Percentiles rank a stretch among this genome's conserved stretches.
phyloP scores from a whole-genome alignment of 495 filamentous ascomycete species.

The Penicillium ochrochloron region DNA sequence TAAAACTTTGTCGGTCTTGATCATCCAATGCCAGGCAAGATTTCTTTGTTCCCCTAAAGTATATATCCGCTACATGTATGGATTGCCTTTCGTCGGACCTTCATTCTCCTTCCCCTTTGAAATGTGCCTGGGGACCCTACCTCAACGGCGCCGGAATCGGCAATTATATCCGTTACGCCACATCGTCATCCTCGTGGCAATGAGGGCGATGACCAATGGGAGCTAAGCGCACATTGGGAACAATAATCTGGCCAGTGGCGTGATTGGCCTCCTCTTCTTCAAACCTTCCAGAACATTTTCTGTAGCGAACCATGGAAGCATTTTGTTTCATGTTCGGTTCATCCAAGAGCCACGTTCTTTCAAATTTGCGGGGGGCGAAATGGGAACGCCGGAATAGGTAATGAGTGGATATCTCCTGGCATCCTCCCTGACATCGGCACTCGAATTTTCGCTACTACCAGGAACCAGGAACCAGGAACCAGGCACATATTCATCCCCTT shows the following conservation, averaged over 20 bases:
- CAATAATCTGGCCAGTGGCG: background rate
- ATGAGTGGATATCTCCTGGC: background rate
- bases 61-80: background rate
- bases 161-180: background rate
- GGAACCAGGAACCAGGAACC: constrained; percentile 7
- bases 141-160: background rate
- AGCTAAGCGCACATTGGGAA: background rate
- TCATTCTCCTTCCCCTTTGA: background rate
- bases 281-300: constrained; percentile 3
- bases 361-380: background rate
- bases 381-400: background rate
- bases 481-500: background rate
- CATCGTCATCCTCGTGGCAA: background rate
- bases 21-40: background rate
- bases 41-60: background rate
- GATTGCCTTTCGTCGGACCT: background rate
- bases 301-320: background rate
- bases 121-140: background rate
- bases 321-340: background rate
- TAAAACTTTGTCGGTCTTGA: background rate
- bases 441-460: background rate
- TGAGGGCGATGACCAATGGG: background rate
- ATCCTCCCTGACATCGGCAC: background rate
- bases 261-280: background rate
- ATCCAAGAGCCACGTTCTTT: background rate